Conservation (phyloP, 2,329 filamentous ascomycete species). For the Seiridium cupressi region DNA sequence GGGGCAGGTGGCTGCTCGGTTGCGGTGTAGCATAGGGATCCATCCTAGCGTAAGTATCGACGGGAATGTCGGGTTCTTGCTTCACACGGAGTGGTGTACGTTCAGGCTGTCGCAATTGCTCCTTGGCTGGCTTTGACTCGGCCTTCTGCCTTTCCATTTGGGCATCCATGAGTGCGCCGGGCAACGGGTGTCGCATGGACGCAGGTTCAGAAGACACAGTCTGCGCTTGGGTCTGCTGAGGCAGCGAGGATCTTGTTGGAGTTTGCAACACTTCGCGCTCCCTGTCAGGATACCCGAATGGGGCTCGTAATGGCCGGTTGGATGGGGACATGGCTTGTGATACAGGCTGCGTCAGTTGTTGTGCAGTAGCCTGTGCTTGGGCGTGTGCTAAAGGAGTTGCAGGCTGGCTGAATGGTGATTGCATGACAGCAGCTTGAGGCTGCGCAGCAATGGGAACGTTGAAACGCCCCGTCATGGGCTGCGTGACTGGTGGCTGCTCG, state of each 20-base stretch:
- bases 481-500: slow-evolving; percentile 36
- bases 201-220: slow-evolving; percentile 23
- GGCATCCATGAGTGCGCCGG: slow-evolving; percentile 25
- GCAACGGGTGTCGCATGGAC: slow-evolving; percentile 26
- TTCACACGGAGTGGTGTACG: slow-evolving; percentile 40
- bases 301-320: slow-evolving; percentile 41
- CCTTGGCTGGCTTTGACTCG: slow-evolving; percentile 29
- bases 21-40: slow-evolving; percentile 41
- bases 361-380: slow-evolving; percentile 28
- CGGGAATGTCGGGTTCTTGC: slow-evolving; percentile 46
- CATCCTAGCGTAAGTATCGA: slow-evolving; percentile 31
- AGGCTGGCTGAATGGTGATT: slow-evolving; percentile 26
- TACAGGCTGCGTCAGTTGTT: slow-evolving; percentile 34
- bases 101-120: slow-evolving; percentile 26
- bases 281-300: slow-evolving; percentile 46
- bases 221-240: slow-evolving; percentile 25
- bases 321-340: slow-evolving; percentile 47
- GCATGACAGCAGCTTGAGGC: slow-evolving; percentile 24
- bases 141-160: slow-evolving; percentile 28
- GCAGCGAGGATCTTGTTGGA: slow-evolving; percentile 27
- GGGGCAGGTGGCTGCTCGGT: slow-evolving; percentile 35
- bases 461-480: slow-evolving; percentile 39
- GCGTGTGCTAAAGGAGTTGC: slow-evolving; percentile 20
- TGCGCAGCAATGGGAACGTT: slow-evolving; percentile 45
- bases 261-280: slow-evolving; percentile 28